Evolutionary conservation across 1,284 basidiomycete species (phyloP).

Genomic region (Meripilus lineatus): DNA sequence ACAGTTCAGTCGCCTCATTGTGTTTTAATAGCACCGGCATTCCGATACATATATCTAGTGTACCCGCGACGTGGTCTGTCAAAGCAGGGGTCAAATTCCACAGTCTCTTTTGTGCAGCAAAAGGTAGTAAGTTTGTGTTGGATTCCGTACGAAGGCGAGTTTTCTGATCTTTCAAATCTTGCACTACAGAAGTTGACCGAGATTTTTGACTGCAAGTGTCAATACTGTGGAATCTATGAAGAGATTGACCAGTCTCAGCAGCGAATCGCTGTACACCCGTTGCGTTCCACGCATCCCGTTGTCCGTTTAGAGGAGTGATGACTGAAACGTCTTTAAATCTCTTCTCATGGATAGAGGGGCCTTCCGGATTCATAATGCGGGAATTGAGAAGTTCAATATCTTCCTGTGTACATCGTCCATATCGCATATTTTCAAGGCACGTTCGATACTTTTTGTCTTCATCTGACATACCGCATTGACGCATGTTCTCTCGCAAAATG

Average conservation of each 20-base stretch:
- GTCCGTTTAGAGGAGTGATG: constrained; percentile 27
- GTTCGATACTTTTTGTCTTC: not conserved
- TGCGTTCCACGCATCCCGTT: constrained; percentile 30
- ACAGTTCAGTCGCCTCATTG: constrained; percentile 33
- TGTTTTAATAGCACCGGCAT: constrained; percentile 35
- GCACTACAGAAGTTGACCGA: not conserved
- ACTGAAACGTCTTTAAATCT: constrained; percentile 27
- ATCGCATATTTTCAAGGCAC: constrained; percentile 2
- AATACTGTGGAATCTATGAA: constrained; percentile 25
- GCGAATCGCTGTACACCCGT: constrained; percentile 25
- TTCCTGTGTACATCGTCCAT: not conserved
- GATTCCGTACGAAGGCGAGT: too few relatives aligned
- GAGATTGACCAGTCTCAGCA: constrained; percentile 20
- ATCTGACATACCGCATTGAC: not conserved
- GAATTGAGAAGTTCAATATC: not conserved
- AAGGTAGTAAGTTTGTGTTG: too few relatives aligned
- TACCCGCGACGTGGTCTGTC: constrained; percentile 23
- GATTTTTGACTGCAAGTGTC: constrained; percentile 15
- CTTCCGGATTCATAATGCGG: not conserved
- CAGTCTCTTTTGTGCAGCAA: constrained; percentile 19
- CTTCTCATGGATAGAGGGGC: constrained; percentile 13
- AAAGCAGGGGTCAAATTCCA: constrained; percentile 23
- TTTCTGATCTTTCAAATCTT: not conserved
- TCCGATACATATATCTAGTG: constrained; percentile 30
- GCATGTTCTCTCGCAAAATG: constrained; percentile 10